Percentiles rank a stretch among this genome's conserved stretches.
Conservation (phyloP, 129 eudicot genomes). For the Saussurea involucrata region DNA sequence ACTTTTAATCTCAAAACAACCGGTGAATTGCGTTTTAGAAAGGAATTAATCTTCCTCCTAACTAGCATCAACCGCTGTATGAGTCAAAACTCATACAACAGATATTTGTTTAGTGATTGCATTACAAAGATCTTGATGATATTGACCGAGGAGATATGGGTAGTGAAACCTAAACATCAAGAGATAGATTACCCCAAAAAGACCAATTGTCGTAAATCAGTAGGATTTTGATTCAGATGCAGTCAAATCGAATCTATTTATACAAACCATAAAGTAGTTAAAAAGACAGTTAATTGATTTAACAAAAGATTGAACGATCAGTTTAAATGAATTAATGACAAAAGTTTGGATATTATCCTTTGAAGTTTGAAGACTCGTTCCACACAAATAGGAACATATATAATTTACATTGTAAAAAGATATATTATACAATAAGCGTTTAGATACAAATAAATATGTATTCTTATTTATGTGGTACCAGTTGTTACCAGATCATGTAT, state of each 20-base stretch:
- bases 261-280: neutral
- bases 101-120: neutral
- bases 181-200: neutral
- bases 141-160: slow-evolving; percentile 18
- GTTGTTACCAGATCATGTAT: neutral
- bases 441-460: neutral
- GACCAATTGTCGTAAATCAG: neutral
- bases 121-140: slow-evolving; percentile 21
- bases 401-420: neutral
- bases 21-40: too few relatives aligned
- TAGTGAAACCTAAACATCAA: slow-evolving; percentile 26
- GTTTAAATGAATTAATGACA: neutral
- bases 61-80: too few relatives aligned
- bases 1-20: too few relatives aligned
- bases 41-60: too few relatives aligned
- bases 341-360: neutral
- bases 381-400: neutral
- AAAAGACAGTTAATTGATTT: neutral
- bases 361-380: neutral
- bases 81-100: neutral
- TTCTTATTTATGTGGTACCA: neutral
- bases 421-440: neutral
- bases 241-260: neutral
- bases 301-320: neutral
- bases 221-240: neutral